Conservation (phyloP, 495 filamentous ascomycete genomes). For the Daldinia childiae region DNA sequence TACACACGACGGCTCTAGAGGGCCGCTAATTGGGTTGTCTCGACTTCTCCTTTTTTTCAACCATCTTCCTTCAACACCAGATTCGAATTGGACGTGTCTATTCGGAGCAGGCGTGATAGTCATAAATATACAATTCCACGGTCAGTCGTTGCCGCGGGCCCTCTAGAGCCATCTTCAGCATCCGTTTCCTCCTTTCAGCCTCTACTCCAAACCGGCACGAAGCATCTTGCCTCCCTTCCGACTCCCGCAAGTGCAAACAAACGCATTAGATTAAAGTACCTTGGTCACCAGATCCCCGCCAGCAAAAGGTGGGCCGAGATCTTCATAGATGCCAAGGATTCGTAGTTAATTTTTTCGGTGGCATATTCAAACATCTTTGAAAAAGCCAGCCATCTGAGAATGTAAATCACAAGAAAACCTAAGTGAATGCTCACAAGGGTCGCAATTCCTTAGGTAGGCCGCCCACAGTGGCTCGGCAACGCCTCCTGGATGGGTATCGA, state of each 20-base stretch:
- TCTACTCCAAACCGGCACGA: slow-evolving; percentile 36
- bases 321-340: slow-evolving; percentile 43
- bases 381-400: slow-evolving; percentile 42
- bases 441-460: slow-evolving; percentile 44
- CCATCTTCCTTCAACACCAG: slow-evolving; percentile 27
- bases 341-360: slow-evolving; percentile 36
- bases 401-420: slow-evolving; percentile 50
- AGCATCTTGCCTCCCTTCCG: slow-evolving; percentile 22
- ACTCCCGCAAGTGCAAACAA: slow-evolving; percentile 32
- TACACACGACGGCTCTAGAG: slow-evolving; percentile 44
- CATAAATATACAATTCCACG: slow-evolving; percentile 48
- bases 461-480: slow-evolving; percentile 37
- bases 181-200: slow-evolving; percentile 35
- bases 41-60: slow-evolving; percentile 14
- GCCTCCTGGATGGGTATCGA: slow-evolving; percentile 60
- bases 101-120: slow-evolving; percentile 45
- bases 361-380: slow-evolving; percentile 39
- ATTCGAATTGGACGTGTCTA: slow-evolving; percentile 42
- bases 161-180: slow-evolving; percentile 42
- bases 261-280: slow-evolving; percentile 56
- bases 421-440: slow-evolving; percentile 38
- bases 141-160: slow-evolving; percentile 35
- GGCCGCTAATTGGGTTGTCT: slow-evolving; percentile 21
- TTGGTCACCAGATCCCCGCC: slow-evolving; percentile 48
- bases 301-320: slow-evolving; percentile 55